phyloP scores from a whole-genome alignment of 495 filamentous ascomycete species.

The Oleoguttula mirabilis region DNA sequence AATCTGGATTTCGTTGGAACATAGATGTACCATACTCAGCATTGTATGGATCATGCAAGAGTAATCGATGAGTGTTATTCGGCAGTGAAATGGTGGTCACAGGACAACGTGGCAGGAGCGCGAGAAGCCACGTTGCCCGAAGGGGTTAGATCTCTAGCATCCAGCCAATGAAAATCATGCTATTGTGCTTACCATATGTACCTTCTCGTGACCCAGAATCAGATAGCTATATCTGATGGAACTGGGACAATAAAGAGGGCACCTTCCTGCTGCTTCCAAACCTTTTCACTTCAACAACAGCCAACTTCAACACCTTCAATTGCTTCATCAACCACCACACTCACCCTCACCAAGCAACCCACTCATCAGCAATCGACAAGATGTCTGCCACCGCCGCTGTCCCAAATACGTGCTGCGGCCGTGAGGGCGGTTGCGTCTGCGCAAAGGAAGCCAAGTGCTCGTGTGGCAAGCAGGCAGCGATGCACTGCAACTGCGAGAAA shows the following conservation, averaged over 20 bases:
- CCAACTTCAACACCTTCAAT: background rate
- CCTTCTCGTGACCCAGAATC: background rate
- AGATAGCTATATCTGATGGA: conserved; percentile 8
- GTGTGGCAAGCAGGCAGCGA: conserved; percentile 74
- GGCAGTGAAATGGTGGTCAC: too few species aligned
- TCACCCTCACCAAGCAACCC: background rate
- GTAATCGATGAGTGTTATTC: too few species aligned
- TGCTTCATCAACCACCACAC: background rate
- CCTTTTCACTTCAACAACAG: too few species aligned
- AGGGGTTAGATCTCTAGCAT: too few species aligned
- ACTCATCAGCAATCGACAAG: background rate
- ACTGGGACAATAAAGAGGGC: background rate
- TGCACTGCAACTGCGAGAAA: conserved; percentile 77
- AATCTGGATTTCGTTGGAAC: too few species aligned
- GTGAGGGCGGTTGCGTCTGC: conserved; percentile 46
- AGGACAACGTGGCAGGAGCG: too few species aligned
- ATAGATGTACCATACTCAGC: too few species aligned
- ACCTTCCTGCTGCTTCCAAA: too few species aligned
- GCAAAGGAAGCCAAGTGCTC: conserved; percentile 52
- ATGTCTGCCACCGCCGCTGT: conserved; percentile 28
- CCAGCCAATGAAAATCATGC: too few species aligned
- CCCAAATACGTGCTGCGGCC: conserved; percentile 55
- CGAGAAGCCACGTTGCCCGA: too few species aligned
- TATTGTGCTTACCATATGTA: too few species aligned
- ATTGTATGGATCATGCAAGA: too few species aligned